phyloP scores from a whole-genome alignment of 2,329 filamentous ascomycete species.

The Colletotrichum chrysophilum region DNA sequence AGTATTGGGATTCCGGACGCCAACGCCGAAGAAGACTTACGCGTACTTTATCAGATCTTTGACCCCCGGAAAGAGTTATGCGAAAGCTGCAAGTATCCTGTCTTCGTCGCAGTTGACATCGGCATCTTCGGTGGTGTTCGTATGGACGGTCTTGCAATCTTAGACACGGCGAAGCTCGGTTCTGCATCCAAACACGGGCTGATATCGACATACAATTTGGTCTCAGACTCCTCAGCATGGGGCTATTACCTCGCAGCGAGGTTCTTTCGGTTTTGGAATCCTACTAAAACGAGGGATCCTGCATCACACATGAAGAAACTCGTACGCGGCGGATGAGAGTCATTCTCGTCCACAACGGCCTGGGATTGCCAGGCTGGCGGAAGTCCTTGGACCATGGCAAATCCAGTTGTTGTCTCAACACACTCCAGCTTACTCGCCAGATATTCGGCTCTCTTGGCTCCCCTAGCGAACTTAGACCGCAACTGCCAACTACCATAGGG shows the following conservation, averaged over 20 bases:
- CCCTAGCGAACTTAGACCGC: background rate
- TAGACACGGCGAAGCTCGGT: background rate
- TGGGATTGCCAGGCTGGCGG: background rate
- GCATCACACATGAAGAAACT: background rate
- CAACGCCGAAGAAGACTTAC: background rate
- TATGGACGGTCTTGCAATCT: background rate
- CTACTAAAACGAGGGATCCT: rapidly evolving
- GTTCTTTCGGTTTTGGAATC: background rate
- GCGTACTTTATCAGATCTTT: background rate
- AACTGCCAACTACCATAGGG: background rate
- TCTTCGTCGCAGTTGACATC: background rate
- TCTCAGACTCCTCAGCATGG: background rate
- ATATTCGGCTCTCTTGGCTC: rapidly evolving
- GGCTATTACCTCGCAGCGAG: background rate
- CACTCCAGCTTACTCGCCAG: background rate
- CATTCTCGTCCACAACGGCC: background rate
- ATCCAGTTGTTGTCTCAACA: background rate
- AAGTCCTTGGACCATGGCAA: rapidly evolving
- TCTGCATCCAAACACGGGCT: background rate
- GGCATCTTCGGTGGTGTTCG: background rate
- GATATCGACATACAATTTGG: background rate
- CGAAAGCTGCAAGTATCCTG: background rate
- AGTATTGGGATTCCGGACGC: background rate
- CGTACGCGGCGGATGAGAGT: rapidly evolving
- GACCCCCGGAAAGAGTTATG: rapidly evolving